Evolutionary conservation across 192 early-diverging fungal species (phyloP).

Genomic region (Umbelopsis ramanniana): DNA sequence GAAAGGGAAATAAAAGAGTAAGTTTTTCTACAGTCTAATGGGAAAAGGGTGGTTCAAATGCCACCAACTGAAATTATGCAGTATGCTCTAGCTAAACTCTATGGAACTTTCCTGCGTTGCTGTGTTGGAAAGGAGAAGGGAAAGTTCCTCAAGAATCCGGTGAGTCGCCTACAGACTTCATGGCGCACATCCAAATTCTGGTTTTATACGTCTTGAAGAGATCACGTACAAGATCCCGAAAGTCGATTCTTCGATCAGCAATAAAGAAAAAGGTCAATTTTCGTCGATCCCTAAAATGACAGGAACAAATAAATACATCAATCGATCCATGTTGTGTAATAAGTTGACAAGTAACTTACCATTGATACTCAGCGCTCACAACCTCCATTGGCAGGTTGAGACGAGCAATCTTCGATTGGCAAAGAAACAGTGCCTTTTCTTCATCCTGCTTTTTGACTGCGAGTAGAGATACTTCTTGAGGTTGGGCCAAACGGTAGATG

Average conservation of each 20-base stretch:
- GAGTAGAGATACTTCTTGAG: constrained; percentile 77
- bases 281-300: constrained; percentile 77
- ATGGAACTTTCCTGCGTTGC: neutral
- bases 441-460: constrained; percentile 87
- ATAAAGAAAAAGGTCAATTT: constrained; percentile 98
- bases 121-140: neutral
- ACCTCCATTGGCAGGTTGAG: constrained; percentile 94
- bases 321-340: neutral
- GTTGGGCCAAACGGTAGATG: constrained; percentile 80
- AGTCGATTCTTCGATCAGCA: constrained; percentile 93
- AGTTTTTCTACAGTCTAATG: constrained; percentile 20
- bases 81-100: constrained; percentile 14
- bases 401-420: constrained; percentile 87
- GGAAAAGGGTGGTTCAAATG: neutral
- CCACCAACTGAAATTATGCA: constrained; percentile 1
- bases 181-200: constrained; percentile 93
- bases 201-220: constrained; percentile 98
- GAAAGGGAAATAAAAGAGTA: neutral
- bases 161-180: neutral
- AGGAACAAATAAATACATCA: neutral
- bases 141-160: neutral
- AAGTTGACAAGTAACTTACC: constrained; percentile 52
- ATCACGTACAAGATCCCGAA: constrained; percentile 94
- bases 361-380: constrained; percentile 97
- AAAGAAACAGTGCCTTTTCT: constrained; percentile 83